These are phyloP conservation scores for Solanum virginianum DNA, from an alignment of 257 asterid genomes.

Conservation along the genomic window DNA sequence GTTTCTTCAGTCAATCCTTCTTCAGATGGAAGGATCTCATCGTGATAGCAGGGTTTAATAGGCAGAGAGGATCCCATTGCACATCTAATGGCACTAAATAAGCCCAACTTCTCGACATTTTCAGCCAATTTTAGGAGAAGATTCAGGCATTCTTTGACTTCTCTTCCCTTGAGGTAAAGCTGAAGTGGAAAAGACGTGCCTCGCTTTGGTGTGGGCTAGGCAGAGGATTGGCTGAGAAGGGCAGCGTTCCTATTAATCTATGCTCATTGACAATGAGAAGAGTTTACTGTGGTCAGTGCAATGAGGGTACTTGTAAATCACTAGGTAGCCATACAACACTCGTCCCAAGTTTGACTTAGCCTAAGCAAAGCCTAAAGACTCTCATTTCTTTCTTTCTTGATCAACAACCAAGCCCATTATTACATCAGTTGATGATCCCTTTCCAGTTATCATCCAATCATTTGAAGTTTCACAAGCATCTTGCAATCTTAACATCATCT, in stretches of 20 bases:
- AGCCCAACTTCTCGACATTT: slow-evolving; percentile 23
- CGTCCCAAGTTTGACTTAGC: too few relatives aligned
- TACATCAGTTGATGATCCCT: slow-evolving; percentile 20
- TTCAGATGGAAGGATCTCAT: slow-evolving; percentile 34
- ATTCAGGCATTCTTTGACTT: slow-evolving; percentile 14
- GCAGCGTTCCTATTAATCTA: too few relatives aligned
- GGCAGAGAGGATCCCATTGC: slow-evolving; percentile 12
- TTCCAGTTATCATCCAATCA: slow-evolving; percentile 43
- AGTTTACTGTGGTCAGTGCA: too few relatives aligned
- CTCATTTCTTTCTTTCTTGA: too few relatives aligned
- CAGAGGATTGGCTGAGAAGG: too few relatives aligned
- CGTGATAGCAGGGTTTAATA: slow-evolving; percentile 17
- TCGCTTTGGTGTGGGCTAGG: too few relatives aligned
- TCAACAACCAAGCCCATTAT: not conserved
- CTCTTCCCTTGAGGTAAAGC: slow-evolving; percentile 11
- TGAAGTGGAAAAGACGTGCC: too few relatives aligned
- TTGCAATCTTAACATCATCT: slow-evolving; percentile 13
- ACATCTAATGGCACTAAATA: slow-evolving; percentile 24
- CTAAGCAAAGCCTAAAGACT: too few relatives aligned
- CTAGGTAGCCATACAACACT: too few relatives aligned
- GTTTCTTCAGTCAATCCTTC: slow-evolving; percentile 30
- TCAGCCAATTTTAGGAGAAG: slow-evolving; percentile 17
- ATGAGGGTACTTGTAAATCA: too few relatives aligned
- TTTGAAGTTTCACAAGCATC: slow-evolving; percentile 8
- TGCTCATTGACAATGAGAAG: too few relatives aligned